Percentiles rank a stretch among this genome's conserved stretches.
Conservation (phyloP, 345 rosid genomes). For the Salix purpurea region DNA sequence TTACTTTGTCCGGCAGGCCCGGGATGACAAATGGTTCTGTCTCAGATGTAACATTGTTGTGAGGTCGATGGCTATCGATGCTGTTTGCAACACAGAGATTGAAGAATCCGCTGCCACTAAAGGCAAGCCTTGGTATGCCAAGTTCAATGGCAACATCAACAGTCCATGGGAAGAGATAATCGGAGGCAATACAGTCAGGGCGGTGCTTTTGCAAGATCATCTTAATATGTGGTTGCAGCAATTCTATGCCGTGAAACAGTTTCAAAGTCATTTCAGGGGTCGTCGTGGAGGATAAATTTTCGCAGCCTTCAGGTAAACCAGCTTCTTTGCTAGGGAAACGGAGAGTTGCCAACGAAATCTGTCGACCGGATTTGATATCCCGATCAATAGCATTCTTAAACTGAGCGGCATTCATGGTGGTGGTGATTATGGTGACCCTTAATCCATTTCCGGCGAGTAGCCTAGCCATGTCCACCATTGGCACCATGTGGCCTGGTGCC, state of each 20-base stretch:
- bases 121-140: conserved; percentile 34
- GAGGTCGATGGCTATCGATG: conserved; percentile 18
- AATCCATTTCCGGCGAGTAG: conserved; percentile 23
- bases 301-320: conserved; percentile 29
- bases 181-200: conserved; percentile 33
- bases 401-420: conserved; percentile 19
- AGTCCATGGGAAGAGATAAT: conserved; percentile 28
- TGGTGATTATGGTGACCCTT: conserved; percentile 25
- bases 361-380: conserved; percentile 12
- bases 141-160: conserved; percentile 17
- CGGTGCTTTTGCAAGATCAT: conserved; percentile 1
- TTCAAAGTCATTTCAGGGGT: conserved; percentile 22
- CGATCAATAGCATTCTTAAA: conserved; percentile 16
- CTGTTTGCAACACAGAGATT: conserved; percentile 20
- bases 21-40: conserved; percentile 17
- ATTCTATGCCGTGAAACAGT: conserved; percentile 12
- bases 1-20: conserved; percentile 22
- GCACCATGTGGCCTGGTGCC: conserved; percentile 43
- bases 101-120: conserved; percentile 38
- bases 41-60: conserved; percentile 17
- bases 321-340: conserved; percentile 23
- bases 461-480: conserved; percentile 35
- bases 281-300: conserved; percentile 18
- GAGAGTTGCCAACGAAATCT: conserved; percentile 15
- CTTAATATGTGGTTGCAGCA: conserved; percentile 19